Evolutionary conservation across 1,284 basidiomycete genomes (phyloP), one percentile per base, ranked within the genome.

Genomic region (Entoloma clypeatum): DNA sequence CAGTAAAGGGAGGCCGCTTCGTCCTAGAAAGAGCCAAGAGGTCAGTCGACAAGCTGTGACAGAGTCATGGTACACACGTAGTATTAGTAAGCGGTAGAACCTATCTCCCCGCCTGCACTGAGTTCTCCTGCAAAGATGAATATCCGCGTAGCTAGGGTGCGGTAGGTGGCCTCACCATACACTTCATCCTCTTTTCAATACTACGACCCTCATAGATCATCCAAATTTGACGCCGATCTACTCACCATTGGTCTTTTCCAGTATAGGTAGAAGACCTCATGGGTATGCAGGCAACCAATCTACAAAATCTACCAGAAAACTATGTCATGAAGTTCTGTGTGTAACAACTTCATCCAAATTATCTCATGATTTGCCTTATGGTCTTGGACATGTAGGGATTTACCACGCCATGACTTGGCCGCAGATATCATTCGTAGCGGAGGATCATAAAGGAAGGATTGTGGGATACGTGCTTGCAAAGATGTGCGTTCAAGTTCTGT

Each of bases 381-480:
- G 22, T 1, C 13, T 24, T 14, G 25, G 7, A 9, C 24, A 5
- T 14, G 10, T 31, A 96, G 93, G 95, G 72, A 73, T 92, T 36
- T 92, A 91, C 61, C 91, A 95, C 58, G 74, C 81, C 5, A 67
- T 94, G 56, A 92, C 86, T 7, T 98, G 94, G 94, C 94, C 94
- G 1, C 84, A 92, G 51, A 73, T 97, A 16, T 95, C 92, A 2
- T 98, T 88, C 59, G 92, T 98, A 13, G 94, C 93, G 0, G 92
- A 95, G 58, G 91, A 95, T 56, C 77, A 82, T 46, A 83, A 83
- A 56, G 92, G 93, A 0, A 74, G 89, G 36, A 84, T 97, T 34
- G 92, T 98, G 1, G 94, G 94, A 16, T 97, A 97, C 62, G 93
- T 97, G 17, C 68, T 97, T 8, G 92, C 90, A 0, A 95, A 95